phyloP scores from a whole-genome alignment of 2,329 filamentous ascomycete species.

The Hymenoscyphus infarciens region DNA sequence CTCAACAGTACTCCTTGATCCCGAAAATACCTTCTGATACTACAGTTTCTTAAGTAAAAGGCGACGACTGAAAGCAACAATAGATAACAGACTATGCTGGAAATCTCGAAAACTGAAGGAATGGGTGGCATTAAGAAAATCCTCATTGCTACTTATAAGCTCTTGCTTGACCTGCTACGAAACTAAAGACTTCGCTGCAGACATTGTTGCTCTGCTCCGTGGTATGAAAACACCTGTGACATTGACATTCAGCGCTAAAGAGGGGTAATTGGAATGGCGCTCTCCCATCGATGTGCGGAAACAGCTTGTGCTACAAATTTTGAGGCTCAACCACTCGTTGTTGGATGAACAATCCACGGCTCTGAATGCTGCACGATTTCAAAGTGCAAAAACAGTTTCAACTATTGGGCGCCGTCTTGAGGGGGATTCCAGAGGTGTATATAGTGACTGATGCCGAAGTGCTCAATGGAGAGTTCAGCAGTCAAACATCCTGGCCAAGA shows the following conservation, averaged over 20 bases:
- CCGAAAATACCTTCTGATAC: slow-evolving; percentile 8
- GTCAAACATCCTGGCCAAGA: not conserved
- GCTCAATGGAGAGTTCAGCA: not conserved
- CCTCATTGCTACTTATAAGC: slow-evolving; percentile 12
- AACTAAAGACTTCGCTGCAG: slow-evolving; percentile 9
- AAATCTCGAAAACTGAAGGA: slow-evolving; percentile 11
- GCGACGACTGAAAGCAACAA: not conserved
- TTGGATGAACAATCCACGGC: slow-evolving; percentile 5
- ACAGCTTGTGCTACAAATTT: slow-evolving; percentile 14
- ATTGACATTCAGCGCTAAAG: slow-evolving; percentile 7
- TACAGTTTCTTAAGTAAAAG: slow-evolving; percentile 8
- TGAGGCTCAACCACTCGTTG: slow-evolving; percentile 10
- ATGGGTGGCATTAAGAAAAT: slow-evolving; percentile 9
- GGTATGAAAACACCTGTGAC: slow-evolving; percentile 6
- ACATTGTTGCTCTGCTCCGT: slow-evolving; percentile 3
- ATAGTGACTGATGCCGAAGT: slow-evolving; percentile 16
- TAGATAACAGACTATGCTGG: not conserved
- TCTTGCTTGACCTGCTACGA: slow-evolving; percentile 5
- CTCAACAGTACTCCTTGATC: slow-evolving; percentile 4
- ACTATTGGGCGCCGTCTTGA: slow-evolving; percentile 9
- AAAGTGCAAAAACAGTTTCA: slow-evolving; percentile 13
- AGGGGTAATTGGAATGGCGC: not conserved
- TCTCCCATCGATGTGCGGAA: slow-evolving; percentile 14
- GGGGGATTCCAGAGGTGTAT: slow-evolving; percentile 13
- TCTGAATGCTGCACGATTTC: slow-evolving; percentile 9